Evolutionary conservation across 345 rosid species (phyloP).

Genomic region (Lepidium africanum): DNA sequence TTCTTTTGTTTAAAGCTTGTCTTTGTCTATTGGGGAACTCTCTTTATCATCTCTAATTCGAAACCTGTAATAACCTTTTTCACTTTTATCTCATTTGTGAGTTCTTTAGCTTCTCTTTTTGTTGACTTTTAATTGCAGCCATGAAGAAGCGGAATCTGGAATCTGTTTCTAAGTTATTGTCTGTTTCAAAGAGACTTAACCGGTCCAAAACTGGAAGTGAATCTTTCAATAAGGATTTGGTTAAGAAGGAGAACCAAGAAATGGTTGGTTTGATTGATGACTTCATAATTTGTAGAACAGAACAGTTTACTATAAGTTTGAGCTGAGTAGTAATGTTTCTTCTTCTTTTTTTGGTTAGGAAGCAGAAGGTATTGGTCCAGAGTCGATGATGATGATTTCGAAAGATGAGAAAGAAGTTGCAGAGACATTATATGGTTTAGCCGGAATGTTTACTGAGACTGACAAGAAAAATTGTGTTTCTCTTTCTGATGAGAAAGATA

Average conservation of each 20-base stretch:
- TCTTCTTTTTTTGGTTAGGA: constrained; percentile 3
- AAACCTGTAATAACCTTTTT: background rate
- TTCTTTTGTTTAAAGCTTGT: constrained; percentile 16
- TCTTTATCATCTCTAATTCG: constrained; percentile 20
- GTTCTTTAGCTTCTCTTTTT: background rate
- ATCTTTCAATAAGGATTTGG: constrained; percentile 30
- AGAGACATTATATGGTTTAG: constrained; percentile 77
- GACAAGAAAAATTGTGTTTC: constrained; percentile 22
- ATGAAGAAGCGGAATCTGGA: constrained; percentile 70
- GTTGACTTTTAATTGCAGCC: constrained; percentile 43
- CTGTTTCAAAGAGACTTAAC: constrained; percentile 48
- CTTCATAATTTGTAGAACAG: background rate
- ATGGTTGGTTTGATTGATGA: constrained; percentile 35
- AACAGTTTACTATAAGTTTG: background rate
- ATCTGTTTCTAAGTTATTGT: constrained; percentile 42
- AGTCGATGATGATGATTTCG: constrained; percentile 49
- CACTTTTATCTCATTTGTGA: background rate
- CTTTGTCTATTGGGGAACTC: constrained; percentile 14
- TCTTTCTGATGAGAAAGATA: constrained; percentile 16
- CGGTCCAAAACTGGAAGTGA: constrained; percentile 29
- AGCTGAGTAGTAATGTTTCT: background rate
- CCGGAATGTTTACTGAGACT: constrained; percentile 54
- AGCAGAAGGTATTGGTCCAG: constrained; percentile 17
- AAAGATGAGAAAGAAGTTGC: constrained; percentile 97
- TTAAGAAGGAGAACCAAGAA: constrained; percentile 39